Evolutionary conservation across 768 basidiomycete genomes (phyloP).

Genomic region (Boletus speciosus): DNA sequence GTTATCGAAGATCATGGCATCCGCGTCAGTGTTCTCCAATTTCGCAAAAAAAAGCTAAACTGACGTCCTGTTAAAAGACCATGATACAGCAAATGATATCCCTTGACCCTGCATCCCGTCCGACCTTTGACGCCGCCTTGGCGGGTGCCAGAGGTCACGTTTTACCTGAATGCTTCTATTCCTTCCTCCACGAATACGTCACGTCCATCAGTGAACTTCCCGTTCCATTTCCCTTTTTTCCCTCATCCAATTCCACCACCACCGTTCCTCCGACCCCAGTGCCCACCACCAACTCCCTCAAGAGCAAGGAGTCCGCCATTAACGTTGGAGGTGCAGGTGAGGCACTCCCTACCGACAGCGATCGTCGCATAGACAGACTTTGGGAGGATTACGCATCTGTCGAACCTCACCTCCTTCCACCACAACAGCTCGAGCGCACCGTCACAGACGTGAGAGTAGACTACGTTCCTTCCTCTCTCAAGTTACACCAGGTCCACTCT

Average conservation of each 20-base stretch:
- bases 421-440: conserved; percentile 40
- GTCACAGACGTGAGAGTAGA: conserved; percentile 56
- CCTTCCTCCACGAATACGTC: conserved; percentile 89
- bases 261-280: conserved; percentile 30
- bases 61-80: conserved; percentile 45
- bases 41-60: background rate
- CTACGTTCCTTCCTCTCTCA: conserved; percentile 45
- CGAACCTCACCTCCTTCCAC: conserved; percentile 62
- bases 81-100: conserved; percentile 90
- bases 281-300: conserved; percentile 28
- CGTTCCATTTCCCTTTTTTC: conserved; percentile 44
- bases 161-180: conserved; percentile 92
- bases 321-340: conserved; percentile 26
- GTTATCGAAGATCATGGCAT: conserved; percentile 80
- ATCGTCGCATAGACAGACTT: conserved; percentile 75
- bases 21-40: conserved; percentile 50
- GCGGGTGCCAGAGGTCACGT: conserved; percentile 72
- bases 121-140: conserved; percentile 77
- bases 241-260: conserved; percentile 28
- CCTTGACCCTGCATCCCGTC: conserved; percentile 71
- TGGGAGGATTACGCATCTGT: conserved; percentile 86
- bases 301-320: conserved; percentile 13
- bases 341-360: conserved; percentile 74
- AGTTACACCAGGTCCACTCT: conserved; percentile 55
- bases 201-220: conserved; percentile 72